These are phyloP conservation scores for Pichia sp. DNA, from an alignment of 1,139 yeast species.

Conservation along the genomic window DNA sequence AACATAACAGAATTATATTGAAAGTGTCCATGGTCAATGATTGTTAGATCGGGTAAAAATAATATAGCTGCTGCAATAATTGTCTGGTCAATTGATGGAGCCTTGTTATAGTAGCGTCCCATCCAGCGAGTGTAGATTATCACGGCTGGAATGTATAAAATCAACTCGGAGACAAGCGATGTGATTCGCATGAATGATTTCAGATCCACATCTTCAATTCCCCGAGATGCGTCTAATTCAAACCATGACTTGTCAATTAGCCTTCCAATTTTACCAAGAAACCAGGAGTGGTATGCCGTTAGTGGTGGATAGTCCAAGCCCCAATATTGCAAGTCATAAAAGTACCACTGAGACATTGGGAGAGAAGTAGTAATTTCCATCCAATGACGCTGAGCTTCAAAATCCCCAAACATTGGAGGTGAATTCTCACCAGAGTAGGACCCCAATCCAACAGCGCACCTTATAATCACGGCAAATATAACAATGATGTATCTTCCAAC, in stretches of 20 bases:
- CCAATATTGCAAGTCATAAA: conserved; percentile 87
- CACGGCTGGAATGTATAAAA: conserved; percentile 75
- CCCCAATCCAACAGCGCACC: conserved; percentile 87
- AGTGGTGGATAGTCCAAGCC: conserved; percentile 97
- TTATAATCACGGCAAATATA: conserved; percentile 63
- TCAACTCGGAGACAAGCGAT: conserved; percentile 65
- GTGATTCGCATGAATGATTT: conserved; percentile 82
- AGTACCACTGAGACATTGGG: conserved; percentile 79
- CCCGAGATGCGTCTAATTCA: conserved; percentile 63
- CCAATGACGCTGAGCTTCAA: conserved; percentile 99
- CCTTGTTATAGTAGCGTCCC: conserved; percentile 46
- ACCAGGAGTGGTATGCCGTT: conserved; percentile 88
- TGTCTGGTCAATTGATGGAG: conserved; percentile 67
- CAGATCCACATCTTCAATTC: conserved; percentile 57
- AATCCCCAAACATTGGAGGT: conserved; percentile 87
- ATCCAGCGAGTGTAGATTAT: conserved; percentile 60
- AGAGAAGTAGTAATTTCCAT: conserved; percentile 79
- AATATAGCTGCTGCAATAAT: conserved; percentile 67
- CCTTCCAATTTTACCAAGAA: conserved; percentile 67
- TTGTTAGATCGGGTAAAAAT: conserved; percentile 71
- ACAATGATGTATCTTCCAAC: conserved; percentile 74
- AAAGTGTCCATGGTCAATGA: conserved; percentile 96
- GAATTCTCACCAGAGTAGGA: conserved; percentile 66
- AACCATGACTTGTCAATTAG: conserved; percentile 69
- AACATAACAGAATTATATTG: conserved; percentile 94